phyloP scores from a whole-genome alignment of 2,329 filamentous ascomycete genomes.

The Colletotrichum liriopes region DNA sequence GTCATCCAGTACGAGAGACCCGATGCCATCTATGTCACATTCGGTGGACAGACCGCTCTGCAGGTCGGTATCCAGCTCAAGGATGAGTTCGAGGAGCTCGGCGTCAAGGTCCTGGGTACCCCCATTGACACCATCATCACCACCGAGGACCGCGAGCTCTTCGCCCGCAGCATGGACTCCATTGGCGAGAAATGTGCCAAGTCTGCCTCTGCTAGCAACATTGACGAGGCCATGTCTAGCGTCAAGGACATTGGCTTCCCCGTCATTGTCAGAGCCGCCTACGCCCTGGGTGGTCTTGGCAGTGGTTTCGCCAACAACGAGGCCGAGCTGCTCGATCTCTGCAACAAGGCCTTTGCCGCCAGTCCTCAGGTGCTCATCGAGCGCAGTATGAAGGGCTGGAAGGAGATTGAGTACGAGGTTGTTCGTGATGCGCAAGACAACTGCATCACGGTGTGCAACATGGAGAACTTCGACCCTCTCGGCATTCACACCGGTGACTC shows the following conservation, averaged over 20 bases:
- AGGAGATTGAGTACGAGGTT: constrained; percentile 99
- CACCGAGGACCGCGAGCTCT: constrained; percentile 97
- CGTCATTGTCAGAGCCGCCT: constrained; percentile 96
- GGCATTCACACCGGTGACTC: constrained; percentile 99
- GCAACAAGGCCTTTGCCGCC: constrained; percentile 94
- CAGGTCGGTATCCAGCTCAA: constrained; percentile 97
- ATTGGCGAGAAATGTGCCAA: constrained; percentile 99
- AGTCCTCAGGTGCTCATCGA: constrained; percentile 98
- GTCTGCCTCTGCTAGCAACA: constrained; percentile 90
- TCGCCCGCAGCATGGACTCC: constrained; percentile 97
- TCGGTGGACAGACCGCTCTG: constrained; percentile 97
- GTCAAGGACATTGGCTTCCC: constrained; percentile 96
- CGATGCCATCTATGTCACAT: constrained; percentile 97
- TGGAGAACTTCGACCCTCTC: constrained; percentile 99
- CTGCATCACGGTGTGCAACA: constrained; percentile 99
- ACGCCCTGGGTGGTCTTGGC: constrained; percentile 93
- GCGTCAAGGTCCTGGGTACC: constrained; percentile 94
- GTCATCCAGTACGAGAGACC: constrained; percentile 95
- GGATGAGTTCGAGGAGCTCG: constrained; percentile 93
- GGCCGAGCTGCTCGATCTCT: constrained; percentile 85
- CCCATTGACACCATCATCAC: constrained; percentile 99
- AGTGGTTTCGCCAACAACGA: constrained; percentile 96
- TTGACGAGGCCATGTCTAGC: constrained; percentile 89
- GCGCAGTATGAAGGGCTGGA: constrained; percentile 99
- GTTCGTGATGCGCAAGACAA: constrained; percentile 96